These are phyloP conservation scores for Kodamaea neixiangensis DNA, from an alignment of 805 yeast species.

Conservation along the genomic window DNA sequence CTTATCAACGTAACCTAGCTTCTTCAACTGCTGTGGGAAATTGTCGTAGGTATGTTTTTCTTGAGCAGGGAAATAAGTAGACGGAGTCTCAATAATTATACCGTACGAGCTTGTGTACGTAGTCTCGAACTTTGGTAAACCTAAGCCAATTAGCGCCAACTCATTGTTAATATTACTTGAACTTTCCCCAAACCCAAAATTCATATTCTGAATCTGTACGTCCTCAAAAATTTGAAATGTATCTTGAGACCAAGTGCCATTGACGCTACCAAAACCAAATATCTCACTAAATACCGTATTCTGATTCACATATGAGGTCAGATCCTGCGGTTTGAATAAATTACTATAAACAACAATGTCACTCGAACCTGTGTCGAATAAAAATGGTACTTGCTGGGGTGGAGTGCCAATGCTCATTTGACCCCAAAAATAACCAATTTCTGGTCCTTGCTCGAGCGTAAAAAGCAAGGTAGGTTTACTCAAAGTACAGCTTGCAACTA, in stretches of 20 bases:
- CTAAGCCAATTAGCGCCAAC: neutral
- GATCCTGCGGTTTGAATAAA: neutral
- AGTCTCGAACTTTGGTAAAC: slow-evolving; percentile 5
- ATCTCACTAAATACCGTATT: neutral
- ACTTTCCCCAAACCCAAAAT: neutral
- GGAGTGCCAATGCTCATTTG: slow-evolving; percentile 11
- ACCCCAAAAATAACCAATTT: neutral
- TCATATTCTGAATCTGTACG: neutral
- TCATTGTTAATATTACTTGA: neutral
- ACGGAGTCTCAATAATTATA: neutral
- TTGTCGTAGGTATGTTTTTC: slow-evolving; percentile 3
- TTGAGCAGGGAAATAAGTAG: neutral
- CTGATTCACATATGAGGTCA: neutral
- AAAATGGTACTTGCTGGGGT: slow-evolving; percentile 10
- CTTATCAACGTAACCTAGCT: slow-evolving; percentile 2
- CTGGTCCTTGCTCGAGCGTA: neutral
- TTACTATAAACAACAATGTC: slow-evolving; percentile 4
- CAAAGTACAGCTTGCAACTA: neutral
- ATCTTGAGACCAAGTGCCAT: slow-evolving; percentile 5
- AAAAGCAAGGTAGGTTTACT: neutral
- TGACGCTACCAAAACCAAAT: slow-evolving; percentile 3
- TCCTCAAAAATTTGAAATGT: neutral
- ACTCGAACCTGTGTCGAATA: slow-evolving; percentile 13
- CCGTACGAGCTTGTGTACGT: slow-evolving; percentile 4
- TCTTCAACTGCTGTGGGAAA: slow-evolving; percentile 2